These are phyloP conservation scores for Daedaleopsis sinensis DNA, from an alignment of 768 basidiomycete species.

Conservation along the genomic window DNA sequence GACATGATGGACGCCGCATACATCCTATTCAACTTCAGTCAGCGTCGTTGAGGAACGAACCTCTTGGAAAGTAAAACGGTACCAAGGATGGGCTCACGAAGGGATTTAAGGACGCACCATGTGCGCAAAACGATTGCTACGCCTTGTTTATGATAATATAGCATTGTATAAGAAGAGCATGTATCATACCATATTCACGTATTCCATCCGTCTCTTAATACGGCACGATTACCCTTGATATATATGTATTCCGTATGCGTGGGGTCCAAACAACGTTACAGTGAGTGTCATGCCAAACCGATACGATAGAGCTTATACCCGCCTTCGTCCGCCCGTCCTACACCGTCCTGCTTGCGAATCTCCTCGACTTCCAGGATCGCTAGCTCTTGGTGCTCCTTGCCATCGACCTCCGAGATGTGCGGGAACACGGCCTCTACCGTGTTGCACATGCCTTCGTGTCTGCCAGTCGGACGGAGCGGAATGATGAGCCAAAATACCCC, in stretches of 20 bases:
- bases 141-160: constrained; percentile 14
- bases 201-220: background rate
- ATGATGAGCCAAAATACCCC: constrained; percentile 78
- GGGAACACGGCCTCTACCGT: constrained; percentile 63
- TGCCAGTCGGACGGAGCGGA: constrained; percentile 63
- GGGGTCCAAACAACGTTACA: background rate
- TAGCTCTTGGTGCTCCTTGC: constrained; percentile 30
- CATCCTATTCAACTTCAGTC: constrained; percentile 60
- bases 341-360: constrained; percentile 51
- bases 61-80: too few species aligned
- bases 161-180: constrained; percentile 15
- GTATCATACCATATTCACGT: constrained; percentile 11
- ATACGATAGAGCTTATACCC: constrained; percentile 73
- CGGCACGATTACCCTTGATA: background rate
- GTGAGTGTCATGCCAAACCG: constrained; percentile 52
- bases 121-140: background rate
- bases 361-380: constrained; percentile 51
- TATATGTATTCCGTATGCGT: background rate
- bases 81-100: too few species aligned
- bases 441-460: constrained; percentile 58
- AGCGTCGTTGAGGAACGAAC: constrained; percentile 16
- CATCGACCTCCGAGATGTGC: background rate
- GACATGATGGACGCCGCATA: constrained; percentile 74
- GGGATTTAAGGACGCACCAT: background rate
- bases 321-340: constrained; percentile 70